These are phyloP conservation scores for Xylariaceae sp. DNA, from an alignment of 2,329 filamentous ascomycete genomes.

Conservation along the genomic window DNA sequence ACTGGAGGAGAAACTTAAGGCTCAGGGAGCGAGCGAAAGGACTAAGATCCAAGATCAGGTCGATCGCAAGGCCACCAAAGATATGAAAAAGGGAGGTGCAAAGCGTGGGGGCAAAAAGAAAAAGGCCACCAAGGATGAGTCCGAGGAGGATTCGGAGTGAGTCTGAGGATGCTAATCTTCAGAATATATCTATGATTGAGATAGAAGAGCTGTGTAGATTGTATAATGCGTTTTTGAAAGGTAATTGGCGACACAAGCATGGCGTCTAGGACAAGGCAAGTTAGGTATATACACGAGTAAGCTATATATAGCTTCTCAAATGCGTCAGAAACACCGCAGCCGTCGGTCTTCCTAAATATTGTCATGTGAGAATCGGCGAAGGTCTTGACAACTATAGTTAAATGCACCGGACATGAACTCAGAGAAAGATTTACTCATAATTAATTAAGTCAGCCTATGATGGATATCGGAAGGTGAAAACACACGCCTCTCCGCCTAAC, in stretches of 20 bases:
- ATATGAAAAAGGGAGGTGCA: conserved; percentile 48
- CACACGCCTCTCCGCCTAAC: background rate
- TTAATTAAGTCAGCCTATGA: too few species aligned
- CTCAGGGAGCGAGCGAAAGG: conserved; percentile 72
- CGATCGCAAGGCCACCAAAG: conserved; percentile 72
- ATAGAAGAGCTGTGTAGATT: background rate
- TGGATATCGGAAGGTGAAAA: conserved; percentile 20
- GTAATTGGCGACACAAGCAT: conserved; percentile 8
- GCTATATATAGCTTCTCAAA: too few species aligned
- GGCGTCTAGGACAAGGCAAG: conserved; percentile 15
- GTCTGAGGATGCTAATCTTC: too few species aligned
- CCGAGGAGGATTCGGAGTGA: conserved; percentile 35
- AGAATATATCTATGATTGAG: too few species aligned
- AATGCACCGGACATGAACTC: background rate
- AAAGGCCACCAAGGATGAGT: conserved; percentile 31
- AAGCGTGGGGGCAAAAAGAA: conserved; percentile 32
- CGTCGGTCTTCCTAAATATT: too few species aligned
- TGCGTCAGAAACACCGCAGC: too few species aligned
- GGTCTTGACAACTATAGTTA: too few species aligned
- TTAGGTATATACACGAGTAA: background rate
- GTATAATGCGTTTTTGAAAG: conserved; percentile 2
- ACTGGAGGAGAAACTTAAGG: conserved; percentile 69
- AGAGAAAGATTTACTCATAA: background rate
- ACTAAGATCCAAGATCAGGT: conserved; percentile 79
- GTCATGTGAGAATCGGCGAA: too few species aligned